Conservation (phyloP, 2,329 filamentous ascomycete species). For the Cladophialophora bantiana region DNA sequence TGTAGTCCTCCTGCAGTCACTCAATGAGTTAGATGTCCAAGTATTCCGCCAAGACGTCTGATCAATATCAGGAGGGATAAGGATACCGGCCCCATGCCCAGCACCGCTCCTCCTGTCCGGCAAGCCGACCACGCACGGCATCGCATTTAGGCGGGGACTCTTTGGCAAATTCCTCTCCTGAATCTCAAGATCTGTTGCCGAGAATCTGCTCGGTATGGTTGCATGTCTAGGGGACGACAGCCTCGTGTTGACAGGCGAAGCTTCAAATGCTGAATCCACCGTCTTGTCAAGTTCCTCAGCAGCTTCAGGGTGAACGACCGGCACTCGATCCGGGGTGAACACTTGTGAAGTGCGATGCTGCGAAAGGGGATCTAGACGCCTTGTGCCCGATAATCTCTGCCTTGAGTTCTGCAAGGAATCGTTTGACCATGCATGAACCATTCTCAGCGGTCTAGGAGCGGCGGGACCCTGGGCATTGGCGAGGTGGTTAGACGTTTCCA, state of each 20-base stretch:
- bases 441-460: constrained; percentile 14
- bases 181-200: not conserved
- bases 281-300: not conserved
- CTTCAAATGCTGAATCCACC: not conserved
- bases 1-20: constrained; percentile 47
- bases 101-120: constrained; percentile 51
- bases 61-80: constrained; percentile 47
- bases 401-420: constrained; percentile 27
- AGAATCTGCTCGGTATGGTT: constrained; percentile 1
- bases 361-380: constrained; percentile 39
- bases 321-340: not conserved
- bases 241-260: not conserved
- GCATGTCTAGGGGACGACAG: not conserved
- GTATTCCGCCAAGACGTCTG: constrained; percentile 50
- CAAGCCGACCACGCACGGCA: constrained; percentile 40
- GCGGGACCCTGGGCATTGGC: not conserved
- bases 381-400: constrained; percentile 19
- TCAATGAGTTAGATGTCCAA: constrained; percentile 45
- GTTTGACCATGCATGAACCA: constrained; percentile 32
- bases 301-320: not conserved
- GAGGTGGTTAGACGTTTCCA: not conserved
- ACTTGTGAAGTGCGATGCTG: constrained; percentile 32
- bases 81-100: constrained; percentile 51
- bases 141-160: constrained; percentile 29
- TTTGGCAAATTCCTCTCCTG: constrained; percentile 33